Evolutionary conservation across 2,329 filamentous ascomycete genomes (phyloP).

Genomic region (Penicillium sp.): DNA sequence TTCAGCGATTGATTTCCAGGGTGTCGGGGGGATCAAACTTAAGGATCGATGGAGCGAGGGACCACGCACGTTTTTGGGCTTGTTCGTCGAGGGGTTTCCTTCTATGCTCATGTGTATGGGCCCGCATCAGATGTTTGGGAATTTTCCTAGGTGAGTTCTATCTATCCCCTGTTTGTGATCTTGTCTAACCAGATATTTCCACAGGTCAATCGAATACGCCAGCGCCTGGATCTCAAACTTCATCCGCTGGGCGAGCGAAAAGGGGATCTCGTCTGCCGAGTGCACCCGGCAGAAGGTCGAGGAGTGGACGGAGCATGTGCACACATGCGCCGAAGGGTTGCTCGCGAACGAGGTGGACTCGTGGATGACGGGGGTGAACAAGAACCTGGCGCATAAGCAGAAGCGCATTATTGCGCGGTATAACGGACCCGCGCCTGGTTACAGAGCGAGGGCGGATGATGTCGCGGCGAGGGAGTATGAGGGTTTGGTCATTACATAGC

Average conservation of each 20-base stretch:
- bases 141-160: slow-evolving; percentile 27
- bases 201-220: slow-evolving; percentile 38
- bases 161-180: not conserved
- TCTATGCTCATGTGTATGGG: slow-evolving; percentile 62
- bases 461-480: slow-evolving; percentile 22
- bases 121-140: slow-evolving; percentile 53
- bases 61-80: slow-evolving; percentile 49
- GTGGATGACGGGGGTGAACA: slow-evolving; percentile 63
- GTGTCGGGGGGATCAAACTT: slow-evolving; percentile 34
- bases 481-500: slow-evolving; percentile 12
- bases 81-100: slow-evolving; percentile 50
- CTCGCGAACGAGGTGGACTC: slow-evolving; percentile 56
- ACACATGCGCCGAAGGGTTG: slow-evolving; percentile 51
- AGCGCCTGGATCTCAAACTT: slow-evolving; percentile 46
- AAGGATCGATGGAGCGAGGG: slow-evolving; percentile 40
- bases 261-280: slow-evolving; percentile 42
- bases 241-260: slow-evolving; percentile 30
- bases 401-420: slow-evolving; percentile 55
- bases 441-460: slow-evolving; percentile 35
- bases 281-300: slow-evolving; percentile 46
- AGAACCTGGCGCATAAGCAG: slow-evolving; percentile 54
- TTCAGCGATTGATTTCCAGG: slow-evolving; percentile 46
- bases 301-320: slow-evolving; percentile 56
- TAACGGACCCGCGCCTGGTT: slow-evolving; percentile 52
- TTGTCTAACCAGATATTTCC: not conserved